These are phyloP conservation scores for Artemisia tridentata DNA, from an alignment of 129 eudicot genomes.

Conservation along the genomic window DNA sequence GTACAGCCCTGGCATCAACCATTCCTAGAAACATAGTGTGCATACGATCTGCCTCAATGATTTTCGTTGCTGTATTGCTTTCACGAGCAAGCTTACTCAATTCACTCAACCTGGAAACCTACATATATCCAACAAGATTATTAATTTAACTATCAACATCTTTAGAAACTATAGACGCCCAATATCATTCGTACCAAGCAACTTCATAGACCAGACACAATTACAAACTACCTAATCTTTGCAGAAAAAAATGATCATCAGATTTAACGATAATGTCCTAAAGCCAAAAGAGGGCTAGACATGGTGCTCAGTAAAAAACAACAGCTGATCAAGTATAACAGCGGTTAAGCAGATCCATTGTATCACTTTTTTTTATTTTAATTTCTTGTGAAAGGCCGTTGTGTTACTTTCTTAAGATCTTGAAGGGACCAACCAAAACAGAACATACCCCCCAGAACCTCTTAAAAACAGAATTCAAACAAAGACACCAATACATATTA, in stretches of 20 bases:
- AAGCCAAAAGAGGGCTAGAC: too few species aligned
- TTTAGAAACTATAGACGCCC: not conserved
- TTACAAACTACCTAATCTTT: not conserved
- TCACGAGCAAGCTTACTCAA: constrained; percentile 99
- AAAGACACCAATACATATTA: too few species aligned
- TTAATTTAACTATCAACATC: not conserved
- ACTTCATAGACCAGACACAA: too few species aligned
- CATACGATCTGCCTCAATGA: constrained; percentile 82
- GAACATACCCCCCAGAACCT: too few species aligned
- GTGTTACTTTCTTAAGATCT: too few species aligned
- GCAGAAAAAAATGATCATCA: not conserved
- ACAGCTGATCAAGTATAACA: too few species aligned
- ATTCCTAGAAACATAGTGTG: constrained; percentile 98
- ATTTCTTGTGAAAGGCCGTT: too few species aligned
- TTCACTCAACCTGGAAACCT: constrained; percentile 91
- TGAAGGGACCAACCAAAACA: too few species aligned
- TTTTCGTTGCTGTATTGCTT: constrained; percentile 75
- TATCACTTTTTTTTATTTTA: too few species aligned
- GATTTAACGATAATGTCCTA: not conserved
- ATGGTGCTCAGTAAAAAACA: too few species aligned
- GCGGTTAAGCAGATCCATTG: too few species aligned
- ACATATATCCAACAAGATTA: constrained; percentile 2
- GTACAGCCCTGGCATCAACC: constrained; percentile 95
- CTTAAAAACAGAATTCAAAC: too few species aligned
- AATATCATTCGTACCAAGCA: not conserved